Conservation (phyloP, 2,329 filamentous ascomycete genomes). For the Pyrenophora graminea region DNA sequence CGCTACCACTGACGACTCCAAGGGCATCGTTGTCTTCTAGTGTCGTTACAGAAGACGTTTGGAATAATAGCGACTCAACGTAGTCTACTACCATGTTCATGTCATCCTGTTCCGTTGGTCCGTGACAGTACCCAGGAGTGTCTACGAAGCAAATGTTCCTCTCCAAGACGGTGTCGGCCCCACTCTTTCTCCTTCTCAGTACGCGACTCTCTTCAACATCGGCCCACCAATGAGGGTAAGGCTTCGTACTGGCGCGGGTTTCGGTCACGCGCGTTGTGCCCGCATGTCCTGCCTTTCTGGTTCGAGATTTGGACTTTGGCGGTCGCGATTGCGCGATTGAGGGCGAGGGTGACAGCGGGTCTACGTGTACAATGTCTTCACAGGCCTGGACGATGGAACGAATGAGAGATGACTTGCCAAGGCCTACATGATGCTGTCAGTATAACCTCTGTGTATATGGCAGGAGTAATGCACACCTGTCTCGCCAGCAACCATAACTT, state of each 20-base stretch:
- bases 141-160: conserved; percentile 94
- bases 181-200: conserved; percentile 65
- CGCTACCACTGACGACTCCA: conserved; percentile 76
- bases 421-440: conserved; percentile 56
- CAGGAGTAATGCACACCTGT: conserved; percentile 58
- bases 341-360: conserved; percentile 58
- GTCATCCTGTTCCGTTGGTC: conserved; percentile 44
- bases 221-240: conserved; percentile 89
- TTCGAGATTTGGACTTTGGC: conserved; percentile 32
- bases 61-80: conserved; percentile 70
- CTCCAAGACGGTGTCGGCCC: conserved; percentile 78
- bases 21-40: conserved; percentile 75
- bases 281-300: conserved; percentile 24
- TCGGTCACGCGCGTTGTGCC: conserved; percentile 44
- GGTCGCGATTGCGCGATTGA: conserved; percentile 32
- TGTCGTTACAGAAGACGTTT: conserved; percentile 63
- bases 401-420: conserved; percentile 88
- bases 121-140: conserved; percentile 65
- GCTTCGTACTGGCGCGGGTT: conserved; percentile 52
- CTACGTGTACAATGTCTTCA: conserved; percentile 92
- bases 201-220: conserved; percentile 70
- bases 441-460: background rate
- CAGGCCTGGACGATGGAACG: conserved; percentile 84
- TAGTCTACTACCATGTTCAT: conserved; percentile 61
- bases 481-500: conserved; percentile 83